These are phyloP conservation scores for Aristolochia fimbriata DNA, from an alignment of 164 flowering plant species.

Conservation along the genomic window DNA sequence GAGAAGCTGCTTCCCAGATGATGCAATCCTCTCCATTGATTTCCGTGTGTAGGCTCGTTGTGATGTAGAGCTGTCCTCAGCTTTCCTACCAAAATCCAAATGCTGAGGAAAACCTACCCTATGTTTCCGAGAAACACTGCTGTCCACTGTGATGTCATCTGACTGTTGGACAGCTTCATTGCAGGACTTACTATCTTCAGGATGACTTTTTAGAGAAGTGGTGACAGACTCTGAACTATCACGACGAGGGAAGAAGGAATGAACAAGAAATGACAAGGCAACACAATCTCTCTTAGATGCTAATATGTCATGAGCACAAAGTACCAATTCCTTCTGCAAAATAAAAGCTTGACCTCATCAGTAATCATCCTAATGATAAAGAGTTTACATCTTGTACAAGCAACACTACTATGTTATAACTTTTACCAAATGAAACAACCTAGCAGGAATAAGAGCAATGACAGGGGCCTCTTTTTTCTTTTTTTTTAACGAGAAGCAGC, in stretches of 20 bases:
- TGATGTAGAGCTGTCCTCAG: conserved; percentile 63
- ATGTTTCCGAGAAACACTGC: conserved; percentile 52
- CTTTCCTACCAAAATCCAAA: conserved; percentile 55
- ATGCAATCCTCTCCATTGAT: conserved; percentile 27
- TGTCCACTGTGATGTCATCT: conserved; percentile 75
- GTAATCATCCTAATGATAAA: neutral
- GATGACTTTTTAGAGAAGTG: conserved; percentile 61
- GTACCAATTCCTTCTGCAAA: conserved; percentile 78
- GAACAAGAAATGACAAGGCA: conserved; percentile 46
- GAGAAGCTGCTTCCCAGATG: conserved; percentile 76
- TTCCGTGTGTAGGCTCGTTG: conserved; percentile 28
- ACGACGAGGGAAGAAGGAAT: conserved; percentile 45
- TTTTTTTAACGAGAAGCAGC: too few species aligned
- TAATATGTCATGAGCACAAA: conserved; percentile 79
- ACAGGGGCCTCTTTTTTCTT: too few species aligned
- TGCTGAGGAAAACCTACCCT: conserved; percentile 28
- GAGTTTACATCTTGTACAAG: too few species aligned
- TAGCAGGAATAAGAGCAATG: too few species aligned
- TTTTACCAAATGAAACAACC: too few species aligned
- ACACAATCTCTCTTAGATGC: conserved; percentile 57
- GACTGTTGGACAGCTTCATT: conserved; percentile 72
- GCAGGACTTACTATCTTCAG: conserved; percentile 49
- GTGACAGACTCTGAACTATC: conserved; percentile 95
- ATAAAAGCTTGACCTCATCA: neutral
- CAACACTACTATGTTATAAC: too few species aligned